Conservation (phyloP, 1,284 basidiomycete genomes). For the Fomitopsis pinicola region DNA sequence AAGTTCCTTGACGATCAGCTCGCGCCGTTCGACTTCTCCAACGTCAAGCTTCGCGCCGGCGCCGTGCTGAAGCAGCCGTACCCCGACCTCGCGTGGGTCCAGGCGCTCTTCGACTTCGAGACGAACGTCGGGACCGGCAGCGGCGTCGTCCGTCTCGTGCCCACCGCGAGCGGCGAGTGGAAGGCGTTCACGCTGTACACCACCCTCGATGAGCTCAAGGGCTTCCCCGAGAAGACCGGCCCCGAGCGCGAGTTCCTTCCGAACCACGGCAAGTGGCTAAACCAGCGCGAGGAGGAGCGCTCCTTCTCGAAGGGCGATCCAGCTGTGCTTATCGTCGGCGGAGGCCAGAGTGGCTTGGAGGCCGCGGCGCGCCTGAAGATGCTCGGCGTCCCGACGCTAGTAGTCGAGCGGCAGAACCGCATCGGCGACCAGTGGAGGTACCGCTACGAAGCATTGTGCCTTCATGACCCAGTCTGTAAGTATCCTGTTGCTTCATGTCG, state of each 20-base stretch:
- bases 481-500: constrained; percentile 9
- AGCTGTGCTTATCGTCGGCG: constrained; percentile 56
- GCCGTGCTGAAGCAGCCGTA: constrained; percentile 39
- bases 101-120: constrained; percentile 54
- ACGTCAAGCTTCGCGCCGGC: constrained; percentile 38
- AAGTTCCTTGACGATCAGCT: constrained; percentile 47
- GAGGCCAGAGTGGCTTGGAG: constrained; percentile 61
- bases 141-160: constrained; percentile 54
- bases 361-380: constrained; percentile 55
- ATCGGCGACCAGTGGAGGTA: constrained; percentile 59
- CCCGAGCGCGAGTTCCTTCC: constrained; percentile 33
- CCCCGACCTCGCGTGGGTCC: constrained; percentile 57
- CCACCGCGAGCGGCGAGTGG: constrained; percentile 45
- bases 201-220: constrained; percentile 52
- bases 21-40: constrained; percentile 27
- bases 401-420: constrained; percentile 49
- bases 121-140: constrained; percentile 45
- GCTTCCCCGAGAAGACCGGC: constrained; percentile 42
- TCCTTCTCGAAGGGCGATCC: constrained; percentile 37
- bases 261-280: constrained; percentile 39
- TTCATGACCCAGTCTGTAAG: constrained; percentile 66
- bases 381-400: constrained; percentile 46
- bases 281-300: constrained; percentile 35
- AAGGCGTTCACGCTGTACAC: constrained; percentile 57
- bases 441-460: constrained; percentile 55